A percentile compares a stretch with the other conserved stretches of the same genome.
phyloP scores from a whole-genome alignment of 2,329 filamentous ascomycete genomes.

The Chaetomiaceae sp. region DNA sequence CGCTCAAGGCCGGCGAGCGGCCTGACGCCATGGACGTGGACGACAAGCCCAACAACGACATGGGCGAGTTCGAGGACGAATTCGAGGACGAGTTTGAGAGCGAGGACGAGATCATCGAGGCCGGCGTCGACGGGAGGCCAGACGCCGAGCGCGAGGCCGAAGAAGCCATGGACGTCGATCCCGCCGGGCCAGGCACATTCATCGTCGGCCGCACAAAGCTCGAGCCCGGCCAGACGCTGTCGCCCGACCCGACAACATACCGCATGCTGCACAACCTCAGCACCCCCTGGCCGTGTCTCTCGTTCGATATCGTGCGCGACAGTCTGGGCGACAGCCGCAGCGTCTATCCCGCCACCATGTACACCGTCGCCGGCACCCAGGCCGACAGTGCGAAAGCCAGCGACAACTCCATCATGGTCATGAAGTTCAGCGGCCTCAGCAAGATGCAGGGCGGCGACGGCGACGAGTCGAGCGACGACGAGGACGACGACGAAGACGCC shows the following conservation, averaged over 20 bases:
- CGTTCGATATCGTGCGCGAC: conserved; percentile 87
- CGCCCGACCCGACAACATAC: conserved; percentile 90
- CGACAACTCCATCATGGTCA: conserved; percentile 91
- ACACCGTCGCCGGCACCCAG: conserved; percentile 91
- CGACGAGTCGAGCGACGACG: conserved; percentile 61
- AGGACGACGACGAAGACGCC: conserved; percentile 65
- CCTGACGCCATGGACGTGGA: conserved; percentile 63
- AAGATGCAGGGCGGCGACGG: conserved; percentile 69
- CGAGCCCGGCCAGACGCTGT: conserved; percentile 81
- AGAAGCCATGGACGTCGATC: conserved; percentile 88
- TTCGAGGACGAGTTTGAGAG: conserved; percentile 89
- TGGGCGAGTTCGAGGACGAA: conserved; percentile 89
- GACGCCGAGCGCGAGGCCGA: conserved; percentile 90
- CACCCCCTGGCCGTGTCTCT: conserved; percentile 94
- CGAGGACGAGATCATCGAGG: conserved; percentile 85
- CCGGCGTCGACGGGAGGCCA: conserved; percentile 85
- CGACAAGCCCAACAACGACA: conserved; percentile 47
- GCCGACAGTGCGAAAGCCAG: conserved; percentile 66
- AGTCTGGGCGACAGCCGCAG: conserved; percentile 80
- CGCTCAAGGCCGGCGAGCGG: conserved; percentile 56
- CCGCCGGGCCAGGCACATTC: conserved; percentile 66
- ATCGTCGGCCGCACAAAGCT: conserved; percentile 92
- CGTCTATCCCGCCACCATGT: conserved; percentile 92
- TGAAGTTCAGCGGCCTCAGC: conserved; percentile 90
- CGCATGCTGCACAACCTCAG: conserved; percentile 94